Evolutionary conservation across 2,329 filamentous ascomycete species (phyloP).

Genomic region (Monascus ruber): DNA sequence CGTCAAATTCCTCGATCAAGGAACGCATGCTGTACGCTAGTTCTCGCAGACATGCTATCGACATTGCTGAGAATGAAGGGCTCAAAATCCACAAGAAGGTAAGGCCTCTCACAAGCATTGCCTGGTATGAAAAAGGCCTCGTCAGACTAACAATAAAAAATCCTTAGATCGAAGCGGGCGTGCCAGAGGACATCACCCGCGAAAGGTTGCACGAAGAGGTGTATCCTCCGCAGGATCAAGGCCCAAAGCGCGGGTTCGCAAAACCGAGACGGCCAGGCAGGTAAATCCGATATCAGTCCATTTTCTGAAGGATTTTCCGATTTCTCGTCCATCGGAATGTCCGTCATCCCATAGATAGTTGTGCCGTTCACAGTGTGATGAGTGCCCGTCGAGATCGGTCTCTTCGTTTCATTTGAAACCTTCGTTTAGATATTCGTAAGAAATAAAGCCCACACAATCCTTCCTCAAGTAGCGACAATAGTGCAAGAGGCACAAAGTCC

Average conservation of each 20-base stretch:
- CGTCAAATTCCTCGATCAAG: slow-evolving; percentile 49
- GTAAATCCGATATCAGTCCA: slow-evolving; percentile 12
- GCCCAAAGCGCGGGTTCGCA: slow-evolving; percentile 44
- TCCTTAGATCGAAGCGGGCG: slow-evolving; percentile 45
- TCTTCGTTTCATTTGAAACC: not conserved
- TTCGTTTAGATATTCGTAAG: not conserved
- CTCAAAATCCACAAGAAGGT: slow-evolving; percentile 47
- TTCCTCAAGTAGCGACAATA: not conserved
- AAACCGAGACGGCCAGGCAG: slow-evolving; percentile 53
- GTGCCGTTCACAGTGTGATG: not conserved
- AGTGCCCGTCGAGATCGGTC: not conserved
- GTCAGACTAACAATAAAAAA: not conserved
- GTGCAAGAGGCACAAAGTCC: too few species aligned
- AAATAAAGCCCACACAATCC: not conserved
- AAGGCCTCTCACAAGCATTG: slow-evolving; percentile 3
- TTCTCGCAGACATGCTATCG: slow-evolving; percentile 43
- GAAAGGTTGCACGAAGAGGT: slow-evolving; percentile 44
- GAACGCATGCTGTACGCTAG: slow-evolving; percentile 56
- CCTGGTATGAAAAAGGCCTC: too few species aligned
- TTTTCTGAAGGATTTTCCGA: not conserved
- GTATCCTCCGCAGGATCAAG: slow-evolving; percentile 36
- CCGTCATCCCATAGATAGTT: not conserved
- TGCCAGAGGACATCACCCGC: slow-evolving; percentile 46
- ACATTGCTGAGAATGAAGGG: slow-evolving; percentile 44
- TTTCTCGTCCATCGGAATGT: not conserved